Conservation (phyloP, 257 asterid genomes). For the Thymus mandschuricus region DNA sequence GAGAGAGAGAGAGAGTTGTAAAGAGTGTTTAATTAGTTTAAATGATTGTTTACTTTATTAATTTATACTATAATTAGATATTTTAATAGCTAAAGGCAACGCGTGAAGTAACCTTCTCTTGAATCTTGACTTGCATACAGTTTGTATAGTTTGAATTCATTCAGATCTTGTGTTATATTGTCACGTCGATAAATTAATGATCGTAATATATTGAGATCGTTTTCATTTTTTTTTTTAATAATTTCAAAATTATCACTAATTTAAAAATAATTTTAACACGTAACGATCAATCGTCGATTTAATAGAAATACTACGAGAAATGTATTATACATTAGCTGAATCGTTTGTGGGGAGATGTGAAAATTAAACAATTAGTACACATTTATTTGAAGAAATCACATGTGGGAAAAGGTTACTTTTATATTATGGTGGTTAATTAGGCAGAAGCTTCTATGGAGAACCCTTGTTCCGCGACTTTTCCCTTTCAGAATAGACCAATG, state of each 20-base stretch:
- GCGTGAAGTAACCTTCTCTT: neutral
- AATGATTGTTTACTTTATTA: neutral
- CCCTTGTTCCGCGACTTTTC: too few species aligned
- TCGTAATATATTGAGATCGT: too few species aligned
- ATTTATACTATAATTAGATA: neutral
- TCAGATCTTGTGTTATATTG: too few species aligned
- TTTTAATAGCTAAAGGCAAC: neutral
- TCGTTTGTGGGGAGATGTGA: neutral
- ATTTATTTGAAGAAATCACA: neutral
- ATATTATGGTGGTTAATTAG: neutral
- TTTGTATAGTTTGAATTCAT: too few species aligned
- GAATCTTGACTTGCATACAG: neutral
- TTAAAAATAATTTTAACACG: too few species aligned
- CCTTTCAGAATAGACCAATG: neutral
- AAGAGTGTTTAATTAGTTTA: neutral
- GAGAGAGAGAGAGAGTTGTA: neutral
- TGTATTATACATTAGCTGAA: too few species aligned
- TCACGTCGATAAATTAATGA: too few species aligned
- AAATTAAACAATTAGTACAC: too few species aligned
- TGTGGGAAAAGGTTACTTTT: neutral
- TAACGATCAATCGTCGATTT: too few species aligned
- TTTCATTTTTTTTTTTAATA: too few species aligned
- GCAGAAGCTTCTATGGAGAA: conserved; percentile 28
- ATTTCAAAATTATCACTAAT: too few species aligned
- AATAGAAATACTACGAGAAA: too few species aligned